Conservation (phyloP, 768 basidiomycete species). For the button mushroom (Agaricus bisporus) region DNA sequence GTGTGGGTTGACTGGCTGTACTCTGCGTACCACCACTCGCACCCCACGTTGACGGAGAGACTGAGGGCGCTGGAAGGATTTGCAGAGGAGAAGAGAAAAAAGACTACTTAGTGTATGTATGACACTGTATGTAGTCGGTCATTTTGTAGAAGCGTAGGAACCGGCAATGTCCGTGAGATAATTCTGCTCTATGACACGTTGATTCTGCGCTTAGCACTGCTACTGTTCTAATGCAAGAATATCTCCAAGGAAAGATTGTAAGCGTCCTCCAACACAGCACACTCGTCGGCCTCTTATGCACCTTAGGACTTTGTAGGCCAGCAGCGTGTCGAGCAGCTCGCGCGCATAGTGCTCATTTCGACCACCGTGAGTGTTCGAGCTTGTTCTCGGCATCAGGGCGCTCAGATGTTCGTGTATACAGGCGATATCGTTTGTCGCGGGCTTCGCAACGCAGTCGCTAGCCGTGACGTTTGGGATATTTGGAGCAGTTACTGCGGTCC, state of each 20-base stretch:
- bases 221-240: slow-evolving; percentile 6
- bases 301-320: slow-evolving; percentile 60
- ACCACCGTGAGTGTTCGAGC: slow-evolving; percentile 17
- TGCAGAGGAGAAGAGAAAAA: slow-evolving; percentile 41
- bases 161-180: slow-evolving; percentile 1
- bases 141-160: neutral
- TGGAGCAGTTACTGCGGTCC: slow-evolving; percentile 28
- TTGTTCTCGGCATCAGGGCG: no score
- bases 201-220: neutral
- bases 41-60: slow-evolving; percentile 90
- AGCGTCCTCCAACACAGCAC: neutral
- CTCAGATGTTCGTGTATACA: slow-evolving; percentile 16
- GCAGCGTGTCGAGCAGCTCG: slow-evolving; percentile 41
- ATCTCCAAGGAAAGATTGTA: slow-evolving; percentile 14
- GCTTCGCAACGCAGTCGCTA: slow-evolving; percentile 52
- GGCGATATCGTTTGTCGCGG: slow-evolving; percentile 51
- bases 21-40: slow-evolving; percentile 93
- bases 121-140: neutral
- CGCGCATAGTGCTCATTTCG: slow-evolving; percentile 35
- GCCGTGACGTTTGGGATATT: slow-evolving; percentile 46
- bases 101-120: slow-evolving; percentile 16
- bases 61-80: slow-evolving; percentile 74
- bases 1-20: slow-evolving; percentile 97
- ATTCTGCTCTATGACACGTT: slow-evolving; percentile 1
- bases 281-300: no score